Base-by-base conservation (phyloP, 306 rosid genomes). In the Canavalia ensiformis region DNA sequence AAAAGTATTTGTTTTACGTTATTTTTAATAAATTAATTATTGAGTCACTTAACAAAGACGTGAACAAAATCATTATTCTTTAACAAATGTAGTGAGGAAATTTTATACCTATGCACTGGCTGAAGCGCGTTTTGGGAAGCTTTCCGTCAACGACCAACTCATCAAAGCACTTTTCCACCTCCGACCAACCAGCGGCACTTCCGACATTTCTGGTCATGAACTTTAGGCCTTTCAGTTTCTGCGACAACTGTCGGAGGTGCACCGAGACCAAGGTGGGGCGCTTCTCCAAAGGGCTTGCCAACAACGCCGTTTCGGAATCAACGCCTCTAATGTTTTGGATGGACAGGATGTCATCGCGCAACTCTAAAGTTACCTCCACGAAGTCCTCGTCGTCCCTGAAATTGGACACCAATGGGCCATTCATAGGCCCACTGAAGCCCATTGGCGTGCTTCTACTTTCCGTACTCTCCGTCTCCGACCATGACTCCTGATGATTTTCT, bases 321-420 rank as follows among this genome's bases (percentile, higher is more conserved):
- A 94, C 97, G 6, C 93, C 97, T 0, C 81, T 77, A 2, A 92
- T 91, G 85, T 90, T 89, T 13, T 92, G 97, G 1, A 94, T 90
- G 0, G 90, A 88, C 11, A 92, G 92, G 7, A 86, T 54, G 81
- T 91, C 94, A 28, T 92, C 97, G 0, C 87, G 85, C 1, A 94
- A 91, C 35, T 91, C 98, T 4, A 94, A 64, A 41, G 97, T 94
- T 12, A 94, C 91, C 58, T 94, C 98, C 2, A 94, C 98, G 35
- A 84, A 89, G 34, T 90, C 89, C 29, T 90, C 96, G 1, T 86
- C 90, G 35, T 82, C 88, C 45, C 83, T 85, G 87, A 84, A 90
- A 39, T 93, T 83, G 29, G 90, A 46, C 3, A 85, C 86, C 30
- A 87, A 74, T 2, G 96, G 94, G 4, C 94, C 96, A 13, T 91